Evolutionary conservation across 768 basidiomycete species (phyloP), one percentile per base, ranked within the genome.

Genomic region (Lentinula raphanica): DNA sequence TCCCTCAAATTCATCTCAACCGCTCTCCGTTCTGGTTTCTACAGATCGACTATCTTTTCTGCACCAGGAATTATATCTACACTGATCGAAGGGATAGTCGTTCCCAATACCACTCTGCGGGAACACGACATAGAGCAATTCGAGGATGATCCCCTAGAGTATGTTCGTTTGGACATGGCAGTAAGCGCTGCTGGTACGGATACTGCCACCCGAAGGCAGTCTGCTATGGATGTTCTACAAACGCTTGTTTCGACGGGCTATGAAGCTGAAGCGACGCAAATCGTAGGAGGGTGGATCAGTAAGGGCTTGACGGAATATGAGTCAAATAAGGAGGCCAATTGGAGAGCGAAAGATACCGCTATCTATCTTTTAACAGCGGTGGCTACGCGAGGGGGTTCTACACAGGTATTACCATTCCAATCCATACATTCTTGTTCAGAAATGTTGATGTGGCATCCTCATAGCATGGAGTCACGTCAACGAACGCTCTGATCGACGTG

Each of bases 141-240:
- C 66, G 94, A 97, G 71, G 97, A 98, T 60, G 95, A 97, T 63
- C 95, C 97, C 0, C 81, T 96, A 38, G 96, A 98, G 68, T 98
- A 89, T 68, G 91, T 98, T 64, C 87, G 93, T 21, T 79, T 92
- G 40, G 94, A 96, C 65, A 76, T 96, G 27, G 80, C 94, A 13
- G 79, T 78, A 56, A 86, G 88, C 58, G 70, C 78, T 54, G 72
- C 66, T 62, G 82, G 82, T 27, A 73, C 82, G 56, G 95, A 95
- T 65, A 81, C 83, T 28, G 85, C 90, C 42, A 98, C 95, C 0
- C 84, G 94, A 29, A 79, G 96, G 39, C 93, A 97, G 65, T 90
- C 96, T 2, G 96, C 94, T 0, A 94, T 90, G 0, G 96, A 99
- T 65, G 92, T 98, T n/a, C 82, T 97, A 2, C 90, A 94, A 57